A percentile compares a stretch with the other conserved stretches of the same genome.
phyloP scores from a whole-genome alignment of 2,329 filamentous ascomycete species.

The Cryphonectria radicalis region DNA sequence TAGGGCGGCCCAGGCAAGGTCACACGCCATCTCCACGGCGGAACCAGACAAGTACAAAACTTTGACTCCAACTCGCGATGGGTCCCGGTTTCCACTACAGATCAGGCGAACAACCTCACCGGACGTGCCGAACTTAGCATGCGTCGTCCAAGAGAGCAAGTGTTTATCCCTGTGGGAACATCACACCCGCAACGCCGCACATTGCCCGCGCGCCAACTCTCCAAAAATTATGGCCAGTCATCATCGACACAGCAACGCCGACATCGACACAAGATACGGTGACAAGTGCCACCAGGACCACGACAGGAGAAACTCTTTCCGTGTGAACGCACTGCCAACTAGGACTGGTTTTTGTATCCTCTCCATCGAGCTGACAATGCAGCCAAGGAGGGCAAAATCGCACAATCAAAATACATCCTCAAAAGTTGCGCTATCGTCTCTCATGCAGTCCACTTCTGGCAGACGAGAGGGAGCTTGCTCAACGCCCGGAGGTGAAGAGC shows the following conservation, averaged over 20 bases:
- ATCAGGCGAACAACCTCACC: slow-evolving; percentile 21
- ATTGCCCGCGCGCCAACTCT: slow-evolving; percentile 17
- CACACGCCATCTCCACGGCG: slow-evolving; percentile 33
- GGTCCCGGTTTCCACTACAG: slow-evolving; percentile 61
- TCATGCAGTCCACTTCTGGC: slow-evolving; percentile 44
- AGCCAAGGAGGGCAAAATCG: slow-evolving; percentile 64
- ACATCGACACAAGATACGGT: slow-evolving; percentile 38
- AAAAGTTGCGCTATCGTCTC: slow-evolving; percentile 83
- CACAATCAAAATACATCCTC: slow-evolving; percentile 93
- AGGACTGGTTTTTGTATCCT: slow-evolving; percentile 96
- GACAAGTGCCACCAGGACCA: slow-evolving; percentile 30
- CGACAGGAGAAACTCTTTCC: slow-evolving; percentile 62
- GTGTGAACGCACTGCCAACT: slow-evolving; percentile 82
- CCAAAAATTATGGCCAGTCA: slow-evolving; percentile 30
- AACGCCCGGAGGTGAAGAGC: slow-evolving; percentile 37
- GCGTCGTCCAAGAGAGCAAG: slow-evolving; percentile 3
- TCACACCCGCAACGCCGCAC: slow-evolving; percentile 20
- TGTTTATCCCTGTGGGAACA: slow-evolving; percentile 12
- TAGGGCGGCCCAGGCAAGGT: slow-evolving; percentile 32
- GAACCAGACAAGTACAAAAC: slow-evolving; percentile 81
- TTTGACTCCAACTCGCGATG: slow-evolving; percentile 94
- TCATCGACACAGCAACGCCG: slow-evolving; percentile 34
- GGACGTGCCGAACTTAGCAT: slow-evolving; percentile 9
- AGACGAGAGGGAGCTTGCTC: slow-evolving; percentile 47
- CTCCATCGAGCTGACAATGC: slow-evolving; percentile 52